Conservation (phyloP, 352 stramenopile species). For the Globisporangium takayamanum region DNA sequence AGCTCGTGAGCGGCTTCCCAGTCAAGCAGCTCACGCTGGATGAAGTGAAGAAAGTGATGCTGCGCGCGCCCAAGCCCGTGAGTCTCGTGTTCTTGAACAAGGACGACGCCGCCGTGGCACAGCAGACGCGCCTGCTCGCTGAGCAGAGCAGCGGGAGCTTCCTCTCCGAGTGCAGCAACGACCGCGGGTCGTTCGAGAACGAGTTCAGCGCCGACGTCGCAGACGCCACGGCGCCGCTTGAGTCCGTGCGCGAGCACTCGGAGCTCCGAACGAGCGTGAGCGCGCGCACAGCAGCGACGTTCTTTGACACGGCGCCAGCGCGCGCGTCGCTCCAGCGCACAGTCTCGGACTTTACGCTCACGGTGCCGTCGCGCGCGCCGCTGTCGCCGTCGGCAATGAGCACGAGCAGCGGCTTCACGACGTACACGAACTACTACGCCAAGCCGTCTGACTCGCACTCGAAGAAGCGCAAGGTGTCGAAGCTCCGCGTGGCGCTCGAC, state of each 20-base stretch:
- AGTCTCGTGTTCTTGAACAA: conserved; percentile 75
- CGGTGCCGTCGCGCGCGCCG: conserved; percentile 3
- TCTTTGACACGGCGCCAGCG: conserved; percentile 4
- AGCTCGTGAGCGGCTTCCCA: conserved; percentile 68
- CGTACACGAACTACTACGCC: conserved; percentile 24
- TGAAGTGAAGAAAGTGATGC: conserved; percentile 79
- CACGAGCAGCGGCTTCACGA: conserved; percentile 20
- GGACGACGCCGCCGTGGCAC: conserved; percentile 17
- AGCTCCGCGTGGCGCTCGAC: conserved; percentile 53
- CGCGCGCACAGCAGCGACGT: neutral
- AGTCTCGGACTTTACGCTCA: conserved; percentile 11
- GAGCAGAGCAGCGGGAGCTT: conserved; percentile 26
- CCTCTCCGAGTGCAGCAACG: conserved; percentile 25
- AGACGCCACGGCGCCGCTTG: neutral
- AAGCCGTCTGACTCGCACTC: conserved; percentile 16
- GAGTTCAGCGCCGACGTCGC: conserved; percentile 21
- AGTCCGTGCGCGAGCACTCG: conserved; percentile 15
- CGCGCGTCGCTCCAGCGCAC: conserved; percentile 7
- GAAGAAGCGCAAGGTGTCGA: conserved; percentile 67
- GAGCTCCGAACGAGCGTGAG: conserved; percentile 6
- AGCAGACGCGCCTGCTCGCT: conserved; percentile 9
- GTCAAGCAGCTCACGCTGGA: conserved; percentile 58
- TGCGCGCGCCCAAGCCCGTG: conserved; percentile 62
- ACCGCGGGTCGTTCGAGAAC: conserved; percentile 29
- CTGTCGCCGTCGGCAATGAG: conserved; percentile 12